Evolutionary conservation across 2,329 filamentous ascomycete species (phyloP).

Genomic region (Onygenales sp.): DNA sequence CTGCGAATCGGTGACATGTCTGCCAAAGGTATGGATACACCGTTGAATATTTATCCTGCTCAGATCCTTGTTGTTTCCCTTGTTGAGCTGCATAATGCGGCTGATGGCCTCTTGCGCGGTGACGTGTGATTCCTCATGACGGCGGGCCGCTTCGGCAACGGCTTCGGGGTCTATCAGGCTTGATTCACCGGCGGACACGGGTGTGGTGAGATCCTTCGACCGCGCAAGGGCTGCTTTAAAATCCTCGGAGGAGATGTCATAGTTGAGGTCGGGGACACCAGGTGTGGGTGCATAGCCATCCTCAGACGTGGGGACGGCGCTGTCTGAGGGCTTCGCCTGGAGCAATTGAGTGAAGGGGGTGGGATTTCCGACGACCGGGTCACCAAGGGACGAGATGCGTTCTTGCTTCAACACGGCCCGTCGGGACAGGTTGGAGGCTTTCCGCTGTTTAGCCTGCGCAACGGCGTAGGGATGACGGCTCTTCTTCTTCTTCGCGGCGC

Average conservation of each 20-base stretch:
- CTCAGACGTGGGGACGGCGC: neutral
- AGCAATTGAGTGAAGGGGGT: conserved; percentile 82
- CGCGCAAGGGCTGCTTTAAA: conserved; percentile 56
- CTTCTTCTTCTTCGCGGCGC: conserved; percentile 5
- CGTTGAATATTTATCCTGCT: conserved; percentile 74
- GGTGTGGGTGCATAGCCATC: conserved; percentile 17
- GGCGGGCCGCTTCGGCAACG: conserved; percentile 27
- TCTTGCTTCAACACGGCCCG: conserved; percentile 59
- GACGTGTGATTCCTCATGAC: conserved; percentile 48
- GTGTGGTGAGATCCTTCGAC: conserved; percentile 54
- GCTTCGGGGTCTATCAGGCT: conserved; percentile 28
- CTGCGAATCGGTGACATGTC: conserved; percentile 71
- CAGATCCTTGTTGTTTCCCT: conserved; percentile 68
- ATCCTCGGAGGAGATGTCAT: conserved; percentile 61
- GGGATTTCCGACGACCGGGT: conserved; percentile 66
- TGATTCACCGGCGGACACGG: conserved; percentile 22
- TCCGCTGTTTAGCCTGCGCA: conserved; percentile 72
- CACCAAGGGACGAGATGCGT: conserved; percentile 57
- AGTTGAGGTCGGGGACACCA: conserved; percentile 51
- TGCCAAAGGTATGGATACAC: conserved; percentile 79
- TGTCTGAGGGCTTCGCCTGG: conserved; percentile 42
- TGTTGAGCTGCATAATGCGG: conserved; percentile 68
- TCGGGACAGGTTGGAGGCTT: conserved; percentile 69
- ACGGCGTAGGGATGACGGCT: conserved; percentile 66
- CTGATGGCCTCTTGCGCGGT: conserved; percentile 66